phyloP scores from a whole-genome alignment of 345 rosid species.

The Eutrema yunnanense region DNA sequence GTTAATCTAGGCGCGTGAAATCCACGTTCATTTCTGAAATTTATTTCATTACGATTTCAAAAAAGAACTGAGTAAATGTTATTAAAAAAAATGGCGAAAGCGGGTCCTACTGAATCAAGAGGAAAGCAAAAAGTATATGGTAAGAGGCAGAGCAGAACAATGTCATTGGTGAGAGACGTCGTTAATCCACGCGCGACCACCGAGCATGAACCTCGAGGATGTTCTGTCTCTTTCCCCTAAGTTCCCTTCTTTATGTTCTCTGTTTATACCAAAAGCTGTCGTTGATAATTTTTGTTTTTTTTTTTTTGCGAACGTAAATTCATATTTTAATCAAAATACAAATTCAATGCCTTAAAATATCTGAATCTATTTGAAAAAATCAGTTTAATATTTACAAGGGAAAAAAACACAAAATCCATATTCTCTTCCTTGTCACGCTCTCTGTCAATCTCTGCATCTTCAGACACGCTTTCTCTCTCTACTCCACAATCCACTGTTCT shows the following conservation, averaged over 20 bases:
- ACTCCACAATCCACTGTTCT: not conserved
- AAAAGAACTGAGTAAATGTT: not conserved
- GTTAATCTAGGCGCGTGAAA: not conserved
- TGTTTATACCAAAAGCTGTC: not conserved
- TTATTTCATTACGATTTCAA: not conserved
- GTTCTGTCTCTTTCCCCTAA: constrained; percentile 15
- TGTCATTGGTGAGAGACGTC: not conserved
- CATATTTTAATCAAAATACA: not conserved
- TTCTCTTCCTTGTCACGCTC: constrained; percentile 14
- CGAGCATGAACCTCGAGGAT: constrained; percentile 17
- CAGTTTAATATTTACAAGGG: not conserved
- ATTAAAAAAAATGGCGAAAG: not conserved
- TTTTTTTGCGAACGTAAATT: not conserved
- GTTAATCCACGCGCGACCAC: constrained; percentile 24
- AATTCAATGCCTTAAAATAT: not conserved
- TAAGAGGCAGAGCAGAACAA: not conserved
- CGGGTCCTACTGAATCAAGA: not conserved
- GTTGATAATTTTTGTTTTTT: not conserved
- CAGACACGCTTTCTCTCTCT: not conserved
- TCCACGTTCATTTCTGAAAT: not conserved
- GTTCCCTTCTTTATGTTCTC: constrained; percentile 7
- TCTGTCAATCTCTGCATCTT: not conserved
- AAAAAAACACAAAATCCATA: constrained; percentile 3
- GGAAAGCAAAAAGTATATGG: not conserved
- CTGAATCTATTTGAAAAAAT: not conserved